Evolutionary conservation across 2,329 filamentous ascomycete species (phyloP).

Genomic region (Neocatenulostroma microsporum): DNA sequence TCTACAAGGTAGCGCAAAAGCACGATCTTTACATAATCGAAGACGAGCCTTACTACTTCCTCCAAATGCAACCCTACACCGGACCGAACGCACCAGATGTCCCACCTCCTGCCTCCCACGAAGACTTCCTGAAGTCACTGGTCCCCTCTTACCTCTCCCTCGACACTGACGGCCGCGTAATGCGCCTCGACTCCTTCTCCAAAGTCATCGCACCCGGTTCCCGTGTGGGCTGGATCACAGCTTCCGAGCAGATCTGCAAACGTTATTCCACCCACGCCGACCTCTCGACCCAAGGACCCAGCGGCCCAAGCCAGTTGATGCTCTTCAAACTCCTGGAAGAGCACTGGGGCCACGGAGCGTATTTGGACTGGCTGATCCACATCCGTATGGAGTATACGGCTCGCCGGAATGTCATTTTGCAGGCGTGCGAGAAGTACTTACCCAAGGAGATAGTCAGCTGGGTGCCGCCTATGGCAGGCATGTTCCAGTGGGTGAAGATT

Average conservation of each 20-base stretch:
- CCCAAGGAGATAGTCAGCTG: slow-evolving; percentile 69
- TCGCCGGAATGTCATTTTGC: slow-evolving; percentile 67
- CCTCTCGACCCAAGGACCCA: slow-evolving; percentile 74
- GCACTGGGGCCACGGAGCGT: slow-evolving; percentile 86
- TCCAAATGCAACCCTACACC: slow-evolving; percentile 75
- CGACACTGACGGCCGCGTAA: slow-evolving; percentile 76
- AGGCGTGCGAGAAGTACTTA: slow-evolving; percentile 70
- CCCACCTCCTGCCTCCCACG: slow-evolving; percentile 53
- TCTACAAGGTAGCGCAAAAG: slow-evolving; percentile 72
- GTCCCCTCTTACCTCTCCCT: slow-evolving; percentile 74
- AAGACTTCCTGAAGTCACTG: slow-evolving; percentile 65
- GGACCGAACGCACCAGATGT: slow-evolving; percentile 44
- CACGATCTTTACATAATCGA: slow-evolving; percentile 84
- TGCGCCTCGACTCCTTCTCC: slow-evolving; percentile 87
- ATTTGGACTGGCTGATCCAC: slow-evolving; percentile 80
- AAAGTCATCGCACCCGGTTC: slow-evolving; percentile 88
- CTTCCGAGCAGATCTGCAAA: slow-evolving; percentile 74
- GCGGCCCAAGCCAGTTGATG: slow-evolving; percentile 73
- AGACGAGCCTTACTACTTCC: slow-evolving; percentile 91
- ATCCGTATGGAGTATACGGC: slow-evolving; percentile 73
- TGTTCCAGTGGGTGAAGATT: slow-evolving; percentile 83
- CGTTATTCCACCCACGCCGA: slow-evolving; percentile 77
- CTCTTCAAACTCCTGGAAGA: slow-evolving; percentile 88
- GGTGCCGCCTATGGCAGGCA: slow-evolving; percentile 74
- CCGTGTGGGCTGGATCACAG: slow-evolving; percentile 86